Percentiles rank a stretch among this genome's conserved stretches.
Evolutionary conservation across 179 eudicot genomes (phyloP).

Genomic region (Silene vulgaris): DNA sequence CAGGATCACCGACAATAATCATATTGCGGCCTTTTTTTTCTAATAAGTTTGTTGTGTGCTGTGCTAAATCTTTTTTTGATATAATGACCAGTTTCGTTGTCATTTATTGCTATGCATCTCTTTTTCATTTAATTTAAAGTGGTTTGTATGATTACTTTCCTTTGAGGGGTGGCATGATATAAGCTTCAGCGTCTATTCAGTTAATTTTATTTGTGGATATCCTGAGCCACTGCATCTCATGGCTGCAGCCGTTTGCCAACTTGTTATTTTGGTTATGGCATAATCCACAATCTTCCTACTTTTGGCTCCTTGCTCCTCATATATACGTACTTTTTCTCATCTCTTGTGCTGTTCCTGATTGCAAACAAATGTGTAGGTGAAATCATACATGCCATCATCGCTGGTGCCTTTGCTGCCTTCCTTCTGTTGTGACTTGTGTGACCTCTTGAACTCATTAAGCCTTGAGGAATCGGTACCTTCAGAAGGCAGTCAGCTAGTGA

Average conservation of each 20-base stretch:
- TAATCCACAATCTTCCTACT: background rate
- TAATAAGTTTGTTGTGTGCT: background rate
- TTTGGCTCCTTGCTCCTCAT: background rate
- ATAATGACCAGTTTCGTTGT: background rate
- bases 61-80: background rate
- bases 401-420: conserved; percentile 48
- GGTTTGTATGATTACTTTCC: background rate
- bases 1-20: background rate
- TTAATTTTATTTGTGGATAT: background rate
- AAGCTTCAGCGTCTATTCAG: background rate
- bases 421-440: conserved; percentile 47
- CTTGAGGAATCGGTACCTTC: conserved; percentile 36
- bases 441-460: conserved; percentile 45
- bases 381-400: conserved; percentile 78
- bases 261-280: conserved; percentile 3
- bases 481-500: conserved; percentile 42
- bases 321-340: background rate
- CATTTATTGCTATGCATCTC: background rate
- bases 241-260: background rate
- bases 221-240: background rate
- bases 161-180: background rate
- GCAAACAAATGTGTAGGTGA: conserved; percentile 43
- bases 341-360: conserved; percentile 20
- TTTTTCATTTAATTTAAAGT: background rate
- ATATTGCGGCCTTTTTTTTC: background rate